A percentile compares a stretch with the other conserved stretches of the same genome.
Evolutionary conservation across 208 protist species (phyloP).

Genomic region (Crithidia sp.): DNA sequence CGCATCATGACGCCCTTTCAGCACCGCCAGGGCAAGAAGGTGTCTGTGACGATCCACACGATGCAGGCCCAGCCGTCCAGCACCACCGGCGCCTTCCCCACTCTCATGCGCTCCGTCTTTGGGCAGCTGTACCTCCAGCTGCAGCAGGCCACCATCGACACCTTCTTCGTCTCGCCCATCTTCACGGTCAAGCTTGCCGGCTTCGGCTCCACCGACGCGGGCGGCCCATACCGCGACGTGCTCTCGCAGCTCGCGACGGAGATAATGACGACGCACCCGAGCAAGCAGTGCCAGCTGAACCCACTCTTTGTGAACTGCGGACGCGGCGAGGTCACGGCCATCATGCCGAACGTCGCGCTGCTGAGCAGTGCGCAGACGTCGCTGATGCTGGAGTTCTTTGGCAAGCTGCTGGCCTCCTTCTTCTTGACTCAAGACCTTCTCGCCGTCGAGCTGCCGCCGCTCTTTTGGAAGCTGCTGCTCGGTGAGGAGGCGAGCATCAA

Average conservation of each 20-base stretch:
- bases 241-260: slow-evolving; percentile 88
- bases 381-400: slow-evolving; percentile 93
- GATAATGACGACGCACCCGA: slow-evolving; percentile 89
- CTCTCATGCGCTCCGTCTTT: slow-evolving; percentile 85
- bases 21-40: slow-evolving; percentile 65
- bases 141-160: slow-evolving; percentile 62
- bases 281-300: slow-evolving; percentile 82
- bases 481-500: slow-evolving; percentile 56
- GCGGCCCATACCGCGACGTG: slow-evolving; percentile 91
- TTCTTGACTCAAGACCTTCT: slow-evolving; percentile 91
- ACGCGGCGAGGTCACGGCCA: slow-evolving; percentile 52
- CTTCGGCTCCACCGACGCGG: slow-evolving; percentile 90
- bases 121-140: slow-evolving; percentile 89
- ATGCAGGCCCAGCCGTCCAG: slow-evolving; percentile 79
- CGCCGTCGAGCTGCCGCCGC: slow-evolving; percentile 90
- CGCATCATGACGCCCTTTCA: slow-evolving; percentile 84
- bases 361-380: slow-evolving; percentile 66
- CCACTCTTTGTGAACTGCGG: slow-evolving; percentile 88
- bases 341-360: slow-evolving; percentile 79
- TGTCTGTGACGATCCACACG: slow-evolving; percentile 84
- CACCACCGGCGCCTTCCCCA: slow-evolving; percentile 60
- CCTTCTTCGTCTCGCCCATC: slow-evolving; percentile 86
- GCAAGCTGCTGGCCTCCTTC: slow-evolving; percentile 93
- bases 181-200: slow-evolving; percentile 90
- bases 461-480: slow-evolving; percentile 94